Conservation (phyloP, 768 basidiomycete species). For the Boletus subcaerulescens region DNA sequence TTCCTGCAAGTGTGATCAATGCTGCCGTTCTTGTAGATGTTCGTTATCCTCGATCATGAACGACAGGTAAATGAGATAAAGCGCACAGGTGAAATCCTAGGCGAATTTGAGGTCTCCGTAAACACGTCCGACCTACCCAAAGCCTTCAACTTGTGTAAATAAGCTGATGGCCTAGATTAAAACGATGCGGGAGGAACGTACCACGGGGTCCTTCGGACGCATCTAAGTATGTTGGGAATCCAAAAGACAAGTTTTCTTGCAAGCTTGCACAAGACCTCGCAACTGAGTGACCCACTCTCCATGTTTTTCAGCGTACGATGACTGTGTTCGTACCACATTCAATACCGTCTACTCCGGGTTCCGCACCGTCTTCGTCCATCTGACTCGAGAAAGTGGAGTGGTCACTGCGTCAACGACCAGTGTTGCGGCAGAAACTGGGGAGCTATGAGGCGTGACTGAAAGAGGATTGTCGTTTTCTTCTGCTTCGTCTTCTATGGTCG, state of each 20-base stretch:
- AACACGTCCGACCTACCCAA: not conserved
- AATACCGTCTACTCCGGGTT: not conserved
- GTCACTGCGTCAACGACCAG: not conserved
- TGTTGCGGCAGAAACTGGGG: not conserved
- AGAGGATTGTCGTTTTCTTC: not conserved
- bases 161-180: not conserved
- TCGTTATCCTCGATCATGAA: no score
- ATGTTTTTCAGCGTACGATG: not conserved
- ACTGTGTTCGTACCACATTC: not conserved
- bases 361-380: not conserved
- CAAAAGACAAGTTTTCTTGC: not conserved
- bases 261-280: no score
- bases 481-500: not conserved
- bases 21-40: no score
- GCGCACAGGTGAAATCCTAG: not conserved
- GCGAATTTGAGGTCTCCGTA: no score
- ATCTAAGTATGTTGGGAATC: not conserved
- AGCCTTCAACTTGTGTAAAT: not conserved
- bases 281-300: not conserved
- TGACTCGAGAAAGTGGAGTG: not conserved
- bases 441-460: not conserved
- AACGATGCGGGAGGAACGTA: not conserved
- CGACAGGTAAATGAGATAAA: no score
- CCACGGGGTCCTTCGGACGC: conserved; percentile 2
- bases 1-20: not conserved